phyloP scores from a whole-genome alignment of 2,329 filamentous ascomycete genomes.

The Aspergillus viridinutans region DNA sequence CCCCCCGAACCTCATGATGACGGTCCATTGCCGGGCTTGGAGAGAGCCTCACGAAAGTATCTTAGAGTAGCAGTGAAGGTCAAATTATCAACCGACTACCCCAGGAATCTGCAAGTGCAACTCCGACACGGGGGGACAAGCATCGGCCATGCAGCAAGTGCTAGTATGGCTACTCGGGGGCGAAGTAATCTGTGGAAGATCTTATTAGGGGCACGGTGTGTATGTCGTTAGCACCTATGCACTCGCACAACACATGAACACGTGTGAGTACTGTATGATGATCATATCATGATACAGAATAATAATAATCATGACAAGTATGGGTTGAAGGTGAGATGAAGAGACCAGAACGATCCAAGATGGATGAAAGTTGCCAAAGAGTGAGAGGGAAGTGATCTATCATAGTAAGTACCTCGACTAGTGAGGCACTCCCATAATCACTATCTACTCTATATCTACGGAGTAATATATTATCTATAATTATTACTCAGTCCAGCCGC shows the following conservation, averaged over 20 bases:
- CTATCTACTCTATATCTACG: no score
- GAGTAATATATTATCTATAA: no score
- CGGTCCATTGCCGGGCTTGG: background rate
- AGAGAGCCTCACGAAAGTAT: background rate
- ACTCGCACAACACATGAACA: background rate
- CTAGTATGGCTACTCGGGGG: background rate
- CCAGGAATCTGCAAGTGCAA: background rate
- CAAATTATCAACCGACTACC: background rate
- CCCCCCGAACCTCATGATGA: background rate
- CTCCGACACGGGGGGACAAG: background rate
- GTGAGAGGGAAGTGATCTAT: background rate
- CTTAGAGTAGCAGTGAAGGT: background rate
- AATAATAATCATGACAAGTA: background rate
- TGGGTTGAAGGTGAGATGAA: background rate
- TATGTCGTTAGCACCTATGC: background rate
- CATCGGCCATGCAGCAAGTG: background rate
- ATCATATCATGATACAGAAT: background rate
- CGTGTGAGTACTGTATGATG: background rate
- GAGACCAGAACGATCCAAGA: background rate
- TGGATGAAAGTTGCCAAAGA: background rate
- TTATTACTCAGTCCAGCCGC: background rate
- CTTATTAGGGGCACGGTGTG: background rate
- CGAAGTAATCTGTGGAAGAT: background rate
- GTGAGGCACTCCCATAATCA: no score
- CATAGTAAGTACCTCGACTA: background rate